phyloP scores from a whole-genome alignment of 2,329 filamentous ascomycete genomes.

The Trichophyton equinum region DNA sequence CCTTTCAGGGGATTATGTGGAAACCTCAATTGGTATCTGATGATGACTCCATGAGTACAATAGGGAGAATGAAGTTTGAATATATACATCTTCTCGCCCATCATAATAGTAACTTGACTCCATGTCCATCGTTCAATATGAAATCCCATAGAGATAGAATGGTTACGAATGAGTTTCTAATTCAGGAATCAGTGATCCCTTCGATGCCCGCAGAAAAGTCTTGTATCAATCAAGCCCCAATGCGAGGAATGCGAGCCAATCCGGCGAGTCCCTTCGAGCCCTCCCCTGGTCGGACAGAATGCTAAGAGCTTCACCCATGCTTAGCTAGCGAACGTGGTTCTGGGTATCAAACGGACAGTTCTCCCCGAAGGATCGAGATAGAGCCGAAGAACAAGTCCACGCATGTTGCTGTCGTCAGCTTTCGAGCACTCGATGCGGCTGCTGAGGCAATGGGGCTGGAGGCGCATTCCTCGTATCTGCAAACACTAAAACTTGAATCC shows the following conservation, averaged over 20 bases:
- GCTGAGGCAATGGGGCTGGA: neutral
- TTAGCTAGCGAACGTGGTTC: neutral
- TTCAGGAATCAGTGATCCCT: too few species aligned
- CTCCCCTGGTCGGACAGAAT: neutral
- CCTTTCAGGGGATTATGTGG: neutral
- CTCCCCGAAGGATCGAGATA: neutral
- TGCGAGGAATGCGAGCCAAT: conserved; percentile 1
- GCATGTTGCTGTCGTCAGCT: neutral
- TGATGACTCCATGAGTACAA: neutral
- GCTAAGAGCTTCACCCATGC: neutral
- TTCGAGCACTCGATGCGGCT: neutral
- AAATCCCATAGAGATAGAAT: neutral
- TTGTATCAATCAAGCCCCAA: neutral
- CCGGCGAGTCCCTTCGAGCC: neutral
- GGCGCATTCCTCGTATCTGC: neutral
- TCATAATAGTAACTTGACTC: neutral
- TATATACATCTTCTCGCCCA: neutral
- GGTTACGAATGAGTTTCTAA: too few species aligned
- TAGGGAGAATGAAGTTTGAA: neutral
- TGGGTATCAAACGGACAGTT: neutral
- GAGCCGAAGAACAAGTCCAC: neutral
- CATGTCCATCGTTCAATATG: neutral
- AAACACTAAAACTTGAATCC: neutral
- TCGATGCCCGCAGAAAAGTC: neutral
- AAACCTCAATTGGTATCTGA: too few species aligned